A percentile compares a stretch with the other conserved stretches of the same genome.
phyloP scores from a whole-genome alignment of 768 basidiomycete species.

The Lactarius sp. region DNA sequence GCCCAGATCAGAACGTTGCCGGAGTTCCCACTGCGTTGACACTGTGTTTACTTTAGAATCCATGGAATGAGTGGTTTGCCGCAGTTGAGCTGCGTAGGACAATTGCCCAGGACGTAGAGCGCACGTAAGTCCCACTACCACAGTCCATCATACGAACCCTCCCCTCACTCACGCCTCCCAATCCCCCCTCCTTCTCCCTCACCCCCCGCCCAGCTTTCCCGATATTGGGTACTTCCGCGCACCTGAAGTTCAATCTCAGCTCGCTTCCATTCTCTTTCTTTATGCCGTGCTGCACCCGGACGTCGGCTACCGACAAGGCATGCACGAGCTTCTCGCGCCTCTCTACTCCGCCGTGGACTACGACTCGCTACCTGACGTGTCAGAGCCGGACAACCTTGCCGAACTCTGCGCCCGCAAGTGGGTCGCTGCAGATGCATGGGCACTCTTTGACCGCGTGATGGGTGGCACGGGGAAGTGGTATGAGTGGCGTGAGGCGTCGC shows the following conservation, averaged over 20 bases:
- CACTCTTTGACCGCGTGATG: constrained; percentile 80
- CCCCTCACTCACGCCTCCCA: neutral
- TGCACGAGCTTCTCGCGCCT: constrained; percentile 95
- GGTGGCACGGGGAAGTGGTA: constrained; percentile 70
- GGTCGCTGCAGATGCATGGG: constrained; percentile 86
- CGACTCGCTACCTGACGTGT: constrained; percentile 57
- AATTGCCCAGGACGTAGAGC: constrained; percentile 90
- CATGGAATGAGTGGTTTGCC: constrained; percentile 93
- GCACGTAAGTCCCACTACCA: constrained; percentile 60
- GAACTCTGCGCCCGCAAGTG: constrained; percentile 64
- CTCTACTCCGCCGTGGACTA: constrained; percentile 78
- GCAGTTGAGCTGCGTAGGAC: constrained; percentile 84
- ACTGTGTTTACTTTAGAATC: constrained; percentile 52
- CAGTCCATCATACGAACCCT: neutral
- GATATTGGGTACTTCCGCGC: constrained; percentile 89
- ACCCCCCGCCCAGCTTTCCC: constrained; percentile 65
- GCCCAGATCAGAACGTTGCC: neutral
- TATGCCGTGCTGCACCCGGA: constrained; percentile 73
- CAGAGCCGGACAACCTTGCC: constrained; percentile 37
- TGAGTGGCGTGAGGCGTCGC: constrained; percentile 38
- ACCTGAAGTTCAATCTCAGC: constrained; percentile 62
- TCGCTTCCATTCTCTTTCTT: constrained; percentile 86
- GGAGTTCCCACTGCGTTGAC: neutral
- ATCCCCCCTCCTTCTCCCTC: neutral
- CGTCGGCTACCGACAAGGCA: constrained; percentile 94